Base-by-base conservation (phyloP, 805 yeast species). In the Cyberlindnera americana region DNA sequence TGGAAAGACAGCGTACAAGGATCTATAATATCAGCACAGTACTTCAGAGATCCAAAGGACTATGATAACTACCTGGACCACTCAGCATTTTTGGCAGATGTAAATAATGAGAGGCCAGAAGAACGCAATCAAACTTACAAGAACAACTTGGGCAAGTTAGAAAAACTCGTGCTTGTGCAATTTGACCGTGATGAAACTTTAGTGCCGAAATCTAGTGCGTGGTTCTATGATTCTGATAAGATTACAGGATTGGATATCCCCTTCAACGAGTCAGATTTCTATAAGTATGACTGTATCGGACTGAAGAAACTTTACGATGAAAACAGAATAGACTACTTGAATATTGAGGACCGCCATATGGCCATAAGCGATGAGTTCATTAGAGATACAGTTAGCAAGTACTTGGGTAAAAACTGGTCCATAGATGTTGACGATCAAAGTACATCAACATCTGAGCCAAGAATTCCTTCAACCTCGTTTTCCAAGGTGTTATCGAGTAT, bases 141-240 rank as follows among this genome's bases (percentile, higher is more conserved):
- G 13, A 53, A 60, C 5, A 73, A 73, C 33, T 53, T 85, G 35
- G 49, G 58, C 13, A 48, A 44, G 6, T 54, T 84, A 27, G 67
- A 77, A 15, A 70, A 66, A 35, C 61, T 85, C 24, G 85, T 82
- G 0, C 58, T 86, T 69, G 64, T 82, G 3, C 58, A 66, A 59
- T 85, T 86, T 49, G 60, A 61, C 3, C 60, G 74, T 44, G 95
- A 85, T 56, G 72, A 72, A n/a, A 82, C 83, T 2, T 61, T 85
- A 6, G 78, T 78, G 6, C 95, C 95, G 1, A 78, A 75, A 52
- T 83, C 83, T 41, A 75, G 82, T 38, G 80, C 90, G 1, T 76
- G 78, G 76, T 81, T 83, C 53, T 70, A 61, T 35, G 89, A 83
- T 50, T 23, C 38, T 10, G 47, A 43, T 18, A 54, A 62, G 5